Base-by-base conservation (phyloP, 2,329 filamentous ascomycete species). In the Pseudocercospora eumusae region DNA sequence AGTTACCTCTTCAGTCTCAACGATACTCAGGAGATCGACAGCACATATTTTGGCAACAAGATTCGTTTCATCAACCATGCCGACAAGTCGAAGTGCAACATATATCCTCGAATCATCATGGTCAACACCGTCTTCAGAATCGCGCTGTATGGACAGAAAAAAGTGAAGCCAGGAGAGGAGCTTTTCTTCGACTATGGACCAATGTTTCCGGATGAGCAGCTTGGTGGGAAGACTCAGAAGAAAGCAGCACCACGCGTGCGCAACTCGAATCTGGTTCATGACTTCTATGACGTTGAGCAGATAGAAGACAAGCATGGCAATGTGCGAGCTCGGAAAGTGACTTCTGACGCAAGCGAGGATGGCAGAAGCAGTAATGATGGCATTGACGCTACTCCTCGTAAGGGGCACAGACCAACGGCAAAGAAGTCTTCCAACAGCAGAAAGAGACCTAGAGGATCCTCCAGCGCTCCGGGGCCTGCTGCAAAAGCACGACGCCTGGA, bases 41-140 rank as follows among this genome's bases (percentile, higher is more conserved):
- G 87, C 6, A 90, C 88, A 20, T 86, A 86, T 45, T 89, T 89
- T 66, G 91, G 91, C 55, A 95, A 93, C 73, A 87, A 93, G 66
- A 88, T 89, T 52, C 86, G 91, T 3, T 95, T 92, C 76, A 91
- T 95, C 74, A 95, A 96, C 74, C 90, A 93, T 69, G 87, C 89
- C 1, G 79, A 81, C 53, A 78, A 81, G 63, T 78, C 79, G 63
- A 75, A 74, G 69, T 79, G 66, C 73, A 89, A 88, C 58, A 87
- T 87, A 71, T 86, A 87, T 66, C 84, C 89, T 1, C 84, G 84
- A 61, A 88, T 91, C 57, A 75, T 89, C 15, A 85, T 91, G 56
- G 90, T 91, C 61, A 91, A 91, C 69, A 88, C 88, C 23, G 87
- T 90, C 1, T 71, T 88, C 68, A 85, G 91, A 13, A 91, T 95